Conservation (phyloP, 306 rosid species). For the Fagus crenata region DNA sequence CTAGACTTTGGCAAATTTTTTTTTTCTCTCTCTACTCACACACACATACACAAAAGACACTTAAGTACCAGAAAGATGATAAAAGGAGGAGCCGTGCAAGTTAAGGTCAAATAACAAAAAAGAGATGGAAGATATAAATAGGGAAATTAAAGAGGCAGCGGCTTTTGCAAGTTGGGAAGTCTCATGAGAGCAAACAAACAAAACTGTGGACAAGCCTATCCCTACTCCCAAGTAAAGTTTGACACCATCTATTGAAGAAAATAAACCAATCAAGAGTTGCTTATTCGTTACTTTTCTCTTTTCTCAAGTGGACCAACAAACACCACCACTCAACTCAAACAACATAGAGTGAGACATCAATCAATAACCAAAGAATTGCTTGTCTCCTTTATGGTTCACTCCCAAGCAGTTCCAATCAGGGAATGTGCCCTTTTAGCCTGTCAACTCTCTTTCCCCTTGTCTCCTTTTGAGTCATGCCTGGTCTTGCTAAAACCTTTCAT, state of each 20-base stretch:
- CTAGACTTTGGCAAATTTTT: too few species aligned
- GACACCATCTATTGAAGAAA: conserved; percentile 6
- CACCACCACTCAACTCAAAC: background rate
- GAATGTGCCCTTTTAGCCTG: conserved; percentile 37
- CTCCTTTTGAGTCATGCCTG: background rate
- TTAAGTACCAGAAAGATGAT: too few species aligned
- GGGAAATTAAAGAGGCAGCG: background rate
- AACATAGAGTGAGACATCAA: conserved; percentile 29
- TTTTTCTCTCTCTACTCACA: too few species aligned
- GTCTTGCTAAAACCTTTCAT: background rate
- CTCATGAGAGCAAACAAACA: background rate
- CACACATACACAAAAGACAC: too few species aligned
- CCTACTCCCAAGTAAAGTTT: conserved; percentile 2
- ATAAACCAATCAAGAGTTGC: conserved; percentile 7
- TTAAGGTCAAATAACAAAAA: conserved; percentile 9
- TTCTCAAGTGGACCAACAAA: conserved; percentile 5
- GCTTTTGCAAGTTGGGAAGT: conserved; percentile 1
- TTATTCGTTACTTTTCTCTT: conserved; percentile 35
- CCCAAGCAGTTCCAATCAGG: conserved; percentile 28
- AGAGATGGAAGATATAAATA: too few species aligned
- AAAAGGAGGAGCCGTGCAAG: conserved; percentile 12
- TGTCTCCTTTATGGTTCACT: conserved; percentile 38
- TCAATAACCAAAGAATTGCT: conserved; percentile 17
- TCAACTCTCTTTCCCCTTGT: conserved; percentile 27
- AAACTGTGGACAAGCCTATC: conserved; percentile 12